Conservation (phyloP, 139 green algal genomes). For the Spirogloea muscicola region DNA sequence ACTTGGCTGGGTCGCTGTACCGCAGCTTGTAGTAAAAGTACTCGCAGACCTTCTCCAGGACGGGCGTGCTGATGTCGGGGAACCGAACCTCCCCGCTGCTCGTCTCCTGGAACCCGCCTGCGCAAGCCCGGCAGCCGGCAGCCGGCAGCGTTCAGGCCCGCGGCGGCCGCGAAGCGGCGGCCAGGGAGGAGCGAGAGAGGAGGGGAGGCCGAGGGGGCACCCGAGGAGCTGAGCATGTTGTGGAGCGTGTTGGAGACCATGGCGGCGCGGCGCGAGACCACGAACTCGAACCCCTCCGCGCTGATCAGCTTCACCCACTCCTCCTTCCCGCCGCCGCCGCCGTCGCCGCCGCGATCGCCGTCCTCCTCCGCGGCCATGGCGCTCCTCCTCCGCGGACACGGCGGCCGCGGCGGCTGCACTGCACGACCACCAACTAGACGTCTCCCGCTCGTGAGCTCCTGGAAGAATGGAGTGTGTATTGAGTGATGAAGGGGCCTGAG, state of each 20-base stretch:
- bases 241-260: constrained; percentile 94
- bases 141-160: no score
- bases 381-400: no score
- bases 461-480: no score
- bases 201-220: constrained; percentile 7
- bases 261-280: constrained; percentile 89
- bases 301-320: constrained; percentile 85
- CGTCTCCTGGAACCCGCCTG: constrained; percentile 90
- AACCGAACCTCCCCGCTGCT: constrained; percentile 84
- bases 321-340: no score
- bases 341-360: no score
- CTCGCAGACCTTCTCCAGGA: constrained; percentile 92
- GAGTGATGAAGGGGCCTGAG: no score
- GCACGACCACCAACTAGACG: no score
- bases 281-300: constrained; percentile 92
- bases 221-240: constrained; percentile 89
- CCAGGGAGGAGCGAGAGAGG: not conserved
- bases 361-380: no score
- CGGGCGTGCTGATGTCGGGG: constrained; percentile 80
- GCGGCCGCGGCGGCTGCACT: no score
- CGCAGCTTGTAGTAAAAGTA: constrained; percentile 99
- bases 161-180: no score
- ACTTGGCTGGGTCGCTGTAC: constrained; percentile 70
- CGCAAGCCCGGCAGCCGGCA: no score
- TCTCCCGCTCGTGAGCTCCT: no score